These are phyloP conservation scores for Tylopilus rubrobrunneus DNA, from an alignment of 768 basidiomycete species.

Conservation along the genomic window DNA sequence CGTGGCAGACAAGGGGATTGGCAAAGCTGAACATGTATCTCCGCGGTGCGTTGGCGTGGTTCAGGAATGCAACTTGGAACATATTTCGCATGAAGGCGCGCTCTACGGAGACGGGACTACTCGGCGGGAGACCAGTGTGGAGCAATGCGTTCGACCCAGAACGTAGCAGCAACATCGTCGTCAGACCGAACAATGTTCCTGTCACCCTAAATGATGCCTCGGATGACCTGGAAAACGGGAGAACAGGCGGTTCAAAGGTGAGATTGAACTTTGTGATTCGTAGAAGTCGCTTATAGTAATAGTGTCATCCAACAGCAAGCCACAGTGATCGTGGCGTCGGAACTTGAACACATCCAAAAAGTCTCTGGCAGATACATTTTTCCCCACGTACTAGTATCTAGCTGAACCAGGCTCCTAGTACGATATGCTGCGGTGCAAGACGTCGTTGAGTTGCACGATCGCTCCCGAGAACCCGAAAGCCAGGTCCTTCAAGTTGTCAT, in stretches of 20 bases:
- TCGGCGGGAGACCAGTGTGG: slow-evolving; percentile 79
- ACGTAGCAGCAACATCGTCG: slow-evolving; percentile 79
- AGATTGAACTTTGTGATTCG: slow-evolving; percentile 79
- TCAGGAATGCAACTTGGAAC: slow-evolving; percentile 85
- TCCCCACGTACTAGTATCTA: slow-evolving; percentile 47
- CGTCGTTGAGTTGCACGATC: slow-evolving; percentile 85
- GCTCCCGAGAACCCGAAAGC: slow-evolving; percentile 74
- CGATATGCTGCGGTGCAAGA: slow-evolving; percentile 72
- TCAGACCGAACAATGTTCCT: slow-evolving; percentile 76
- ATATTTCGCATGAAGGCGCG: slow-evolving; percentile 96
- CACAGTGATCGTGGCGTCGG: slow-evolving; percentile 68
- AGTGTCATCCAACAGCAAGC: slow-evolving; percentile 68
- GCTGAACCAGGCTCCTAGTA: slow-evolving; percentile 57
- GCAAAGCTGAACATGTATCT: slow-evolving; percentile 95
- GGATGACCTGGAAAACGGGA: slow-evolving; percentile 73
- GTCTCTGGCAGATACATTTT: slow-evolving; percentile 66
- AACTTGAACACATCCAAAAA: slow-evolving; percentile 87
- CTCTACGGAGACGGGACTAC: slow-evolving; percentile 74
- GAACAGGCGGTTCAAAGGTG: slow-evolving; percentile 78
- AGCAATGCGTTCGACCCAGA: slow-evolving; percentile 78
- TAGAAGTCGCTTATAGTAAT: slow-evolving; percentile 81
- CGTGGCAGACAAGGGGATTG: slow-evolving; percentile 68
- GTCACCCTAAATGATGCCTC: slow-evolving; percentile 90
- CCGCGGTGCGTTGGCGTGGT: slow-evolving; percentile 62
- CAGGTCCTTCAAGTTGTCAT: slow-evolving; percentile 80